Evolutionary conservation across 1,139 yeast genomes (phyloP), one percentile per base, ranked within the genome.

Genomic region (Debaryomyces coudertii): DNA sequence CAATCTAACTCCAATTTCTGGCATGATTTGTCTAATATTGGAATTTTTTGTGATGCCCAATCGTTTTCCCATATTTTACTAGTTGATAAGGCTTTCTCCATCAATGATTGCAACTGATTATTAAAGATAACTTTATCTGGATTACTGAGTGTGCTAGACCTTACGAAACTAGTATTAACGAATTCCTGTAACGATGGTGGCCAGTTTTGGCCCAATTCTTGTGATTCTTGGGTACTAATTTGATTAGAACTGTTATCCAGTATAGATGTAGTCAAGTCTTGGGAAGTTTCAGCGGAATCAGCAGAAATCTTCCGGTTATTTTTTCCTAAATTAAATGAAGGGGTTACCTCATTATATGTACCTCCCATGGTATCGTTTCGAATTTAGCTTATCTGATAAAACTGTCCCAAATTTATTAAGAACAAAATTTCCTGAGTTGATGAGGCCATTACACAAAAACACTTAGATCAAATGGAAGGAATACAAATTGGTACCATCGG

Each of bases 1-100:
- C 41, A 55, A 53, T 16, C 54, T 31, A 63, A 53, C 37, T 47
- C 53, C 31, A 60, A 42, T 9, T 42, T 47, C n/a, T 51, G 54
- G 48, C 48, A 35, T 4, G 49, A 45, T 34, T 58, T 60, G 43
- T 66, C 71, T 33, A 85, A 57, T 1, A 81, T 60, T 0, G 93
- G 92, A 1, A 87, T 53, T 25, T 66, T 66, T 60, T 82, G 87
- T 7, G 50, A 55, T 7, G 58, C 60, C 95, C 95, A 87, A 55
- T 85, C 79, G 51, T 82, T 84, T 1, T 64, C 56, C 71, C 79
- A 74, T 3, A 86, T 60, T 36, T 71, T 71, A 12, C 71, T 68
- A 35, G 69, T 63, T 3, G 64, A 65, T 38, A 78, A 73, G 0
- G 92, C 90, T 38, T 50, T 47, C 39, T 62, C 61, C 8, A 74